A percentile compares a stretch with the other conserved stretches of the same genome.
These are phyloP conservation scores for Aspergillus ustus DNA, from an alignment of 2,329 filamentous ascomycete species.

Conservation along the genomic window DNA sequence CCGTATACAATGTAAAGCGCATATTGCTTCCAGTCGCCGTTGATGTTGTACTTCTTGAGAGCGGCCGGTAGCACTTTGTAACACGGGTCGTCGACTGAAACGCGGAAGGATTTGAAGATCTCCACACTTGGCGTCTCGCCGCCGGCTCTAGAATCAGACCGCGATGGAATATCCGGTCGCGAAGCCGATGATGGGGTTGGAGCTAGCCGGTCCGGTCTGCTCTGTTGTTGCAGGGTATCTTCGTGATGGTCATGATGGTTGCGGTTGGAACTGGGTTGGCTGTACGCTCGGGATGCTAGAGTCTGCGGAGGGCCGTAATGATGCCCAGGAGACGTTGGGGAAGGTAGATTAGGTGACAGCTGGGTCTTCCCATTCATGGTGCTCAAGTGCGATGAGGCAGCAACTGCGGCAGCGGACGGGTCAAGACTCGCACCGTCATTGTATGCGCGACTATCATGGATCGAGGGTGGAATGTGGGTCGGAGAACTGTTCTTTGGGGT, in stretches of 20 bases:
- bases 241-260: slow-evolving; percentile 45
- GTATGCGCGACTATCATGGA: slow-evolving; percentile 68
- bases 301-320: slow-evolving; percentile 46
- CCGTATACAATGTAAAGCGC: slow-evolving; percentile 98
- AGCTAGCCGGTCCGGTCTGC: slow-evolving; percentile 39
- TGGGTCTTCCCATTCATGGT: slow-evolving; percentile 68
- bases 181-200: slow-evolving; percentile 36
- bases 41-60: slow-evolving; percentile 97
- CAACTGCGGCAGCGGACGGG: slow-evolving; percentile 69
- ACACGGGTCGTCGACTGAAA: slow-evolving; percentile 97
- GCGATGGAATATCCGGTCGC: slow-evolving; percentile 39
- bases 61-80: slow-evolving; percentile 96
- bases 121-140: slow-evolving; percentile 66
- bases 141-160: slow-evolving; percentile 35
- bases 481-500: slow-evolving; percentile 78
- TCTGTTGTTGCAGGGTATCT: slow-evolving; percentile 35
- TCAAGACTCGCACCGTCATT: slow-evolving; percentile 60
- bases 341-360: slow-evolving; percentile 53
- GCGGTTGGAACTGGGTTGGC: slow-evolving; percentile 38
- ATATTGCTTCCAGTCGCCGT: slow-evolving; percentile 96
- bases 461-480: slow-evolving; percentile 68
- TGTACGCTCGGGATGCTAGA: slow-evolving; percentile 50
- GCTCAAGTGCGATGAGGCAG: slow-evolving; percentile 72
- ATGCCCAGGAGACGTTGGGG: slow-evolving; percentile 49
- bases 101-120: slow-evolving; percentile 98